A percentile compares a stretch with the other conserved stretches of the same genome.
phyloP scores from a whole-genome alignment of 306 rosid genomes.

The Acmispon strigosus region DNA sequence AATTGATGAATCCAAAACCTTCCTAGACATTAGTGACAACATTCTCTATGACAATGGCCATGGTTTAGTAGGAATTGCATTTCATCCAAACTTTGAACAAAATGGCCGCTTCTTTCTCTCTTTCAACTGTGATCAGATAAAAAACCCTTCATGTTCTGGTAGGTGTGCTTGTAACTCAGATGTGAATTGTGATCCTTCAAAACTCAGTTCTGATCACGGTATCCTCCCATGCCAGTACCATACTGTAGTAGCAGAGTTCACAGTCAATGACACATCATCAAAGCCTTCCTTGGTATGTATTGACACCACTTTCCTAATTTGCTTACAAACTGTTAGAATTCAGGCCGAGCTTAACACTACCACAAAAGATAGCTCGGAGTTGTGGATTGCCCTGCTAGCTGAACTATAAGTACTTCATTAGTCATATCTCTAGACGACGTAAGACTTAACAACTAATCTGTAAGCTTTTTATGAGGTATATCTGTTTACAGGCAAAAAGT shows the following conservation, averaged over 20 bases:
- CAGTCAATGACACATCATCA: conserved; percentile 30
- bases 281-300: conserved; percentile 21
- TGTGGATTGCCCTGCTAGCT: too few species aligned
- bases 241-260: conserved; percentile 33
- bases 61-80: conserved; percentile 38
- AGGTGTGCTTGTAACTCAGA: conserved; percentile 43
- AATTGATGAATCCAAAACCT: conserved; percentile 28
- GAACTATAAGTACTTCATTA: too few species aligned
- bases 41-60: conserved; percentile 23
- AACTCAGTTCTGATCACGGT: conserved; percentile 19
- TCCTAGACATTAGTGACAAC: conserved; percentile 24
- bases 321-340: too few species aligned
- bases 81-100: conserved; percentile 34
- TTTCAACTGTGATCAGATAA: conserved; percentile 28
- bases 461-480: not conserved
- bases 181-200: conserved; percentile 35
- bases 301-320: not conserved
- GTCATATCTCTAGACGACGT: too few species aligned
- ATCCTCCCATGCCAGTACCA: conserved; percentile 37
- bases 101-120: conserved; percentile 41
- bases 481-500: conserved; percentile 19
- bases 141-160: conserved; percentile 33
- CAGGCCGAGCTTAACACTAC: too few species aligned
- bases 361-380: too few species aligned
- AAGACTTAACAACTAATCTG: too few species aligned